Base-by-base conservation (phyloP, 345 rosid genomes). In the Mangifera indica region DNA sequence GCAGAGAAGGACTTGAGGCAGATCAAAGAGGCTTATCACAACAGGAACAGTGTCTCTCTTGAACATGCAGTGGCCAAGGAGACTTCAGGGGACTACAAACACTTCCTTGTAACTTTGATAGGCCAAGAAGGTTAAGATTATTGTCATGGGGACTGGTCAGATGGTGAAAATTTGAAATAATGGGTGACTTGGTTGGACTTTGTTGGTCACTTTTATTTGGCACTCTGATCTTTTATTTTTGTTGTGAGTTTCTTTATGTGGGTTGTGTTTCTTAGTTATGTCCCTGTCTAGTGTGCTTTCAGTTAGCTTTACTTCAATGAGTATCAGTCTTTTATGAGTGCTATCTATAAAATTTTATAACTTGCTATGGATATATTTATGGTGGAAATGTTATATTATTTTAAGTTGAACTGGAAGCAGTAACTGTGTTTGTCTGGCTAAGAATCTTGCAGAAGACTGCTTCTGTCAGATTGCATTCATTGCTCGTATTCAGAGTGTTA, bases 1-100 rank as follows among this genome's bases (percentile, higher is more conserved):
- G 89, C 88, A 0, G 95, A 89, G 81, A 84, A 81, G 84, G 89
- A 87, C 62, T 65, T 86, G 83, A 63, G 71, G 73, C 73, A 67
- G 10, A 86, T 89, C 75, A 87, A 87, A 76, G 90, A 86, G 67
- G 55, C 67, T 25, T 89, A 87, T 62, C 69, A 87, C 77, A 83
- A 82, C 79, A 80, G 84, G 72, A 89, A 86, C 87, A 87, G 87
- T 45, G 81, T 74, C 29, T 12, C 80, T 18, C 89, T 89, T 32
- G 84, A 79, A 6, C 80, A 81, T 7, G 85, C 80, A 13, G 84
- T 87, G 58, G 89, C 85, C 56, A 84, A 82, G 74, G 91, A 85
- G 24, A 86, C 85, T 74, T 75, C 80, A 0, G 91, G 91, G 10
- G 90, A 89, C 54, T 84, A 86, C 78, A 73, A 89, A 76, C 72